Evolutionary conservation across 768 basidiomycete genomes (phyloP).

Genomic region (Scleroderma citrinum): DNA sequence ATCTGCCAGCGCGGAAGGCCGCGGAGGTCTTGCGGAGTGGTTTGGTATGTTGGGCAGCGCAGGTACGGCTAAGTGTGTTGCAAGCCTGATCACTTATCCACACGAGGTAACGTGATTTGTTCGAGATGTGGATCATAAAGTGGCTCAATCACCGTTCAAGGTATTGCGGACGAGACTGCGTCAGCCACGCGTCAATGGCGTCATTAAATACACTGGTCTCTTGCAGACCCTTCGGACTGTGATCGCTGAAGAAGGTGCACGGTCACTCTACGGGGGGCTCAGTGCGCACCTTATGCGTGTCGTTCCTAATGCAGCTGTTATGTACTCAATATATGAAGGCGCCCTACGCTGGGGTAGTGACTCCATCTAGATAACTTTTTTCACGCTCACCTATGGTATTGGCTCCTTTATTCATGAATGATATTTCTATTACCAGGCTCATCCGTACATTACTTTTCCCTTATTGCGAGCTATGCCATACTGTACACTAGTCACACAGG

Average conservation of each 20-base stretch:
- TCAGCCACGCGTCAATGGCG: conserved; percentile 76
- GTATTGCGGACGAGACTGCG: conserved; percentile 89
- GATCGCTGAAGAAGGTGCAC: conserved; percentile 83
- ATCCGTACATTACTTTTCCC: conserved; percentile 9
- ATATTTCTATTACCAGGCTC: conserved; percentile 2
- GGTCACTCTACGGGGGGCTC: conserved; percentile 85
- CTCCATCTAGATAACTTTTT: not conserved
- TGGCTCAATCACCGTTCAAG: conserved; percentile 22
- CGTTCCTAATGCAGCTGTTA: conserved; percentile 94
- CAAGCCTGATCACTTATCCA: conserved; percentile 94
- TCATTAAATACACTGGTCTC: conserved; percentile 81
- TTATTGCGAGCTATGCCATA: conserved; percentile 6
- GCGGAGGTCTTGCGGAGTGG: conserved; percentile 62
- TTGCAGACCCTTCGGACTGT: conserved; percentile 79
- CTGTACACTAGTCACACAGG: conserved; percentile 16
- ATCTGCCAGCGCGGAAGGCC: conserved; percentile 45
- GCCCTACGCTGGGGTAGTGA: conserved; percentile 52
- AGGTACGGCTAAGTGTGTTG: conserved; percentile 89
- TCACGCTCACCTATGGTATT: not conserved
- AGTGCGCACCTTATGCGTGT: conserved; percentile 95
- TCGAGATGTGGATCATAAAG: not conserved
- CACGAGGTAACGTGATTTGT: conserved; percentile 69
- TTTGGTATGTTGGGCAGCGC: conserved; percentile 82
- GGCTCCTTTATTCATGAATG: conserved; percentile 7
- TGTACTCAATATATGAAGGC: conserved; percentile 95